These are phyloP conservation scores for Talaromyces stipitatus DNA, from an alignment of 495 filamentous ascomycete genomes.

Conservation along the genomic window DNA sequence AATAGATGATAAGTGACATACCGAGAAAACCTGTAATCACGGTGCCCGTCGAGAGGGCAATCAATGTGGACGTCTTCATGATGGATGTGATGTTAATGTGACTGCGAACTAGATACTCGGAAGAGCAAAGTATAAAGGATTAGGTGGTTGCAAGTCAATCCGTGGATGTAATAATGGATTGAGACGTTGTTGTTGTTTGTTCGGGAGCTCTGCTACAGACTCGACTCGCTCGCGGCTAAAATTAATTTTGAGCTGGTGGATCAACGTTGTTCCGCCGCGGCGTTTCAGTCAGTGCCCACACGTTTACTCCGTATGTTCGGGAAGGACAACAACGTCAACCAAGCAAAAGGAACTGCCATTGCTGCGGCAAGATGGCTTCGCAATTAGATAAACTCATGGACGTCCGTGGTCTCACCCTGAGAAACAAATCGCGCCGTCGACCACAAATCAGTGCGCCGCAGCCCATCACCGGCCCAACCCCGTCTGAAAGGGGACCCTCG, in stretches of 20 bases:
- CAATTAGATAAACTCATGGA: constrained; percentile 23
- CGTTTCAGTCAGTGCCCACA: constrained; percentile 18
- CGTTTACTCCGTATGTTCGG: no score
- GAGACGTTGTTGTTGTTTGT: neutral
- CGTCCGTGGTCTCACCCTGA: constrained; percentile 74
- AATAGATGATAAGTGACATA: constrained; percentile 28
- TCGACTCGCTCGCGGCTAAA: constrained; percentile 13
- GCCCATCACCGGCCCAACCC: constrained; percentile 63
- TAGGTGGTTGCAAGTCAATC: neutral
- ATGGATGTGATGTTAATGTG: constrained; percentile 19
- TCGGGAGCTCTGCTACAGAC: constrained; percentile 9
- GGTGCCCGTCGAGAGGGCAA: constrained; percentile 65
- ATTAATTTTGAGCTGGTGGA: constrained; percentile 35
- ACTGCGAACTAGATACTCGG: no score
- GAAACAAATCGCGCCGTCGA: constrained; percentile 62
- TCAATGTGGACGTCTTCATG: constrained; percentile 63
- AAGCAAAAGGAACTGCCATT: neutral
- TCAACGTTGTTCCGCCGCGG: constrained; percentile 36
- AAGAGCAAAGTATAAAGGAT: no score
- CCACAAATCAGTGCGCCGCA: constrained; percentile 78
- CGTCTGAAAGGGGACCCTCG: constrained; percentile 15
- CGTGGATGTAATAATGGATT: neutral
- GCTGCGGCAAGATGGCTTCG: neutral
- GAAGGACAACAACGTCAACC: neutral
- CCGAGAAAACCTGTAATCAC: constrained; percentile 68